phyloP scores from a whole-genome alignment of 352 stramenopile genomes.

The Phytophthora pini region DNA sequence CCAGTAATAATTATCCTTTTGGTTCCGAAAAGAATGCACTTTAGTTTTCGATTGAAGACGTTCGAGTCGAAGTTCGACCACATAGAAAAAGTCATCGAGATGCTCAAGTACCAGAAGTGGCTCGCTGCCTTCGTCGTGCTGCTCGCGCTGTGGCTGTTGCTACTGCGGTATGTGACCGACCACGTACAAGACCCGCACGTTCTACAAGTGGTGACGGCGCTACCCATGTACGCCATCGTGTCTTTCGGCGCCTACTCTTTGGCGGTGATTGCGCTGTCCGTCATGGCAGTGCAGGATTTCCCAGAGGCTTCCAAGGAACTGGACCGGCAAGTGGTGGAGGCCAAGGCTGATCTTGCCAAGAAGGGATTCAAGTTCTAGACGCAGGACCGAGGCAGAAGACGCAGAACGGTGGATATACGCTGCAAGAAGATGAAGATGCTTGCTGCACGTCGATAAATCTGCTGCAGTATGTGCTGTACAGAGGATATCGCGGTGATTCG shows the following conservation, averaged over 20 bases:
- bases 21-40: conserved; percentile 10
- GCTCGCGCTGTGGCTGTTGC: conserved; percentile 59
- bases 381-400: background rate
- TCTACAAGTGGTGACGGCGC: conserved; percentile 56
- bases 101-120: conserved; percentile 88
- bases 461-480: background rate
- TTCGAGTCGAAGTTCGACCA: background rate
- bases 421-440: too few species aligned
- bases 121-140: conserved; percentile 52
- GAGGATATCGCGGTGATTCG: conserved; percentile 7
- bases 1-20: background rate
- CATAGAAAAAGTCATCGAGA: conserved; percentile 28
- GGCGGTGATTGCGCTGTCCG: conserved; percentile 64
- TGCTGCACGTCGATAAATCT: background rate
- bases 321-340: conserved; percentile 68
- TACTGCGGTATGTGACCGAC: conserved; percentile 50
- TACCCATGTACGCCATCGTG: conserved; percentile 77
- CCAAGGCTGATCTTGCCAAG: conserved; percentile 65
- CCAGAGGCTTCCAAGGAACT: conserved; percentile 73
- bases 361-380: conserved; percentile 62
- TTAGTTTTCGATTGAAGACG: background rate
- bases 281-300: conserved; percentile 78
- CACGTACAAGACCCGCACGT: conserved; percentile 44
- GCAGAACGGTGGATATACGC: too few species aligned
- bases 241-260: conserved; percentile 80